These are phyloP conservation scores for Globisporangium cylindrosporum DNA, from an alignment of 352 stramenopile species.

Conservation along the genomic window DNA sequence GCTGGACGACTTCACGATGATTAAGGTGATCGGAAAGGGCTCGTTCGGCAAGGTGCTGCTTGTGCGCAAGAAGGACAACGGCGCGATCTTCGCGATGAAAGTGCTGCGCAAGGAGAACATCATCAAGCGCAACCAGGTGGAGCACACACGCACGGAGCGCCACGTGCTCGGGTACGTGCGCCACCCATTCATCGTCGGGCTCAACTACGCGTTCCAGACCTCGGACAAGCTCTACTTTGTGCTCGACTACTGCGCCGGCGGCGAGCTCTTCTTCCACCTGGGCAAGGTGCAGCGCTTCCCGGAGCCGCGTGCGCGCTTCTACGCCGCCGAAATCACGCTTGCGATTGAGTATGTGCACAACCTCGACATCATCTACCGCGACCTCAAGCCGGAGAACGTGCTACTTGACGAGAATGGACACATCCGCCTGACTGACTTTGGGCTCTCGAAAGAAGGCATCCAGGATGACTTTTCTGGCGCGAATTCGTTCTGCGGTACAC, in stretches of 20 bases:
- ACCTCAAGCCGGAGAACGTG: conserved; percentile 81
- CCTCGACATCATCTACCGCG: conserved; percentile 92
- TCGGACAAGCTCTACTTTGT: conserved; percentile 98
- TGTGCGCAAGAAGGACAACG: conserved; percentile 86
- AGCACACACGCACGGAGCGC: conserved; percentile 81
- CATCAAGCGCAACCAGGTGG: conserved; percentile 91
- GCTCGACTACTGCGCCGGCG: conserved; percentile 97
- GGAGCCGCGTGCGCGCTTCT: conserved; percentile 94
- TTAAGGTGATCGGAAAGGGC: conserved; percentile 96
- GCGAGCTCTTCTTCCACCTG: conserved; percentile 94
- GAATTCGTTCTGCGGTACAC: conserved; percentile 97
- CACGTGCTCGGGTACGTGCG: conserved; percentile 94
- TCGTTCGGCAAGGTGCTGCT: conserved; percentile 92
- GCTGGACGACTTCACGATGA: conserved; percentile 94
- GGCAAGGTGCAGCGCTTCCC: conserved; percentile 93
- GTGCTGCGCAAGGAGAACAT: conserved; percentile 99
- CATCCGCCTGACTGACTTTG: conserved; percentile 98
- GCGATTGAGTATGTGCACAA: conserved; percentile 95
- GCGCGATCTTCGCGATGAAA: conserved; percentile 98
- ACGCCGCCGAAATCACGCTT: conserved; percentile 96
- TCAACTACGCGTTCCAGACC: conserved; percentile 97
- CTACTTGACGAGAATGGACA: conserved; percentile 56
- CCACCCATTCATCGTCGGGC: conserved; percentile 97
- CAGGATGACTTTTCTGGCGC: conserved; percentile 92
- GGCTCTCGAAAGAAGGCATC: conserved; percentile 87